Base-by-base conservation (phyloP, 1,284 basidiomycete genomes). In the Trichosporon sp. region DNA sequence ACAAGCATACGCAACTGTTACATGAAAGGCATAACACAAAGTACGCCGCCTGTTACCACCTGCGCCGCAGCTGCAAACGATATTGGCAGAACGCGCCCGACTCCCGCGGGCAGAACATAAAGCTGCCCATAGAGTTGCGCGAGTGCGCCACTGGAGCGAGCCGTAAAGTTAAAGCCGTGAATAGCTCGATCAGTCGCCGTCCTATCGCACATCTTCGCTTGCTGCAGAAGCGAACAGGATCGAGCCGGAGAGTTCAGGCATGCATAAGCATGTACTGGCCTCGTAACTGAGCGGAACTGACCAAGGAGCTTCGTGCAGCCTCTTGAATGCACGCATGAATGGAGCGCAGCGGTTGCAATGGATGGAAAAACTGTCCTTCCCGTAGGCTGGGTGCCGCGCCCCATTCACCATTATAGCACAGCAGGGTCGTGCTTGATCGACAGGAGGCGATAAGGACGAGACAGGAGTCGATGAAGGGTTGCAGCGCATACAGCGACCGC, bases 301-400 rank as follows among this genome's bases (percentile, higher is more conserved):
- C 14, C n/a, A 46, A 46, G 43, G 43, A 46, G 40, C 11, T 4
- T n/a, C 12, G 4, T 51, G 48, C 5, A 21, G 40, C 11, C 10
- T n/a, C 12, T 3, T 51, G 48, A 21, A 21, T n/a, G 19, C 51
- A 16, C 2, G 4, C 19, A 16, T 54, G 51, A 54, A 54, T 54
- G 51, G 14, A 26, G 51, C 51, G 10, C 19, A 21, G 10, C 3
- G 19, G 51, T 3, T 26, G 19, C 19, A 21, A 26, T 10, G 51
- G 51, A 21, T 54, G 51, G 51, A 54, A 54, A 51, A 54, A 54
- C 51, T 54, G 51, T 54, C 4, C 16, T 19, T 54, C 11, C 46
- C 3, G 51, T 16, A 16, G 5, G 51, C 19, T 26, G 7, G 51
- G 51, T 10, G 51, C 51, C 19, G 51, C 51, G 10, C n/a, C 19